These are phyloP conservation scores for Cordyceps javanica DNA, from an alignment of 2,329 filamentous ascomycete species.

Conservation along the genomic window DNA sequence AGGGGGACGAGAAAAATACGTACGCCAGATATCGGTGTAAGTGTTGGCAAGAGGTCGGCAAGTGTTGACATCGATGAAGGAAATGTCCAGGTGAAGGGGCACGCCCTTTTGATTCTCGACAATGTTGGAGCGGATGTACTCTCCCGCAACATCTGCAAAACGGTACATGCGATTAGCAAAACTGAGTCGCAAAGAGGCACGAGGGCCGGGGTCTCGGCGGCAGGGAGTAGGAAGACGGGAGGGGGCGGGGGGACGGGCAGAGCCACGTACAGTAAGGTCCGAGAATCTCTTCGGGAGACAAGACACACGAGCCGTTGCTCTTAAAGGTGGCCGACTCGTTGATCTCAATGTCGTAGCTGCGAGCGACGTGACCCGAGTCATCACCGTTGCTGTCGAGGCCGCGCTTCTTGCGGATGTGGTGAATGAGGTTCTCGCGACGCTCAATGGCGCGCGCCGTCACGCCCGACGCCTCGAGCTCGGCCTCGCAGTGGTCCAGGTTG, in stretches of 20 bases:
- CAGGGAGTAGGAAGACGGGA: too few relatives aligned
- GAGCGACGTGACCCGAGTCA: background rate
- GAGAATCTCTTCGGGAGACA: conserved; percentile 40
- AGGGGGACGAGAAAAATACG: background rate
- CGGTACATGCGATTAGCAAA: background rate
- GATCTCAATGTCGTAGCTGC: conserved; percentile 24
- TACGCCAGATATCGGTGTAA: conserved; percentile 37
- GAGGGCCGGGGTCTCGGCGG: too few relatives aligned
- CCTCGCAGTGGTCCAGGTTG: conserved; percentile 35
- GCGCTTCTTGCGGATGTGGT: conserved; percentile 33
- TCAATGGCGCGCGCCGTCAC: conserved; percentile 31
- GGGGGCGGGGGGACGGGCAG: background rate
- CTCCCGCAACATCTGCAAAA: conserved; percentile 29
- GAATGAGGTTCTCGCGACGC: conserved; percentile 32
- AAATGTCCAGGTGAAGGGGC: conserved; percentile 35
- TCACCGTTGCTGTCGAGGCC: conserved; percentile 13
- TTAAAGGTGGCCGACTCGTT: conserved; percentile 27
- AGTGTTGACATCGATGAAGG: conserved; percentile 39
- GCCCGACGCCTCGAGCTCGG: conserved; percentile 37
- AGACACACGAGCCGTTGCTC: conserved; percentile 35
- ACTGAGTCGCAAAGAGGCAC: too few relatives aligned
- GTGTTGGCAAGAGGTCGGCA: conserved; percentile 35
- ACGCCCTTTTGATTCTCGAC: conserved; percentile 35
- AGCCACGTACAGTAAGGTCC: conserved; percentile 40
- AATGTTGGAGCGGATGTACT: conserved; percentile 36